A percentile compares a stretch with the other conserved stretches of the same genome.
Conservation (phyloP, 768 basidiomycete species). For the Calvatia gigantea region DNA sequence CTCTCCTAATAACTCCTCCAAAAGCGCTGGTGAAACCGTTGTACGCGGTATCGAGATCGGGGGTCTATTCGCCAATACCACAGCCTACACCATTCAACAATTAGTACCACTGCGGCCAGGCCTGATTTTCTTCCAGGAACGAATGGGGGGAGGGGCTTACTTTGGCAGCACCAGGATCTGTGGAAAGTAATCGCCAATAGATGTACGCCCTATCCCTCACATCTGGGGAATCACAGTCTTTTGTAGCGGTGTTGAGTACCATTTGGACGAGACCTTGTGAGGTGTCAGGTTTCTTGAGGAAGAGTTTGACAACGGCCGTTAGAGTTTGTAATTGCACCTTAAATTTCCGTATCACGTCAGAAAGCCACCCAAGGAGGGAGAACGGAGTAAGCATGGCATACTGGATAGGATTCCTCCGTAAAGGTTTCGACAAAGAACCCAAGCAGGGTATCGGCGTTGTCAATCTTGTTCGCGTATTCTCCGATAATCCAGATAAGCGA, state of each 20-base stretch:
- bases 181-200: constrained; percentile 93
- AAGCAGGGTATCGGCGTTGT: constrained; percentile 92
- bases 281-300: constrained; percentile 90
- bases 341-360: not conserved
- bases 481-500: constrained; percentile 99
- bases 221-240: constrained; percentile 95
- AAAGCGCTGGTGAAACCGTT: constrained; percentile 78
- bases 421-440: constrained; percentile 90
- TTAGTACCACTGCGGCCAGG: too few species aligned
- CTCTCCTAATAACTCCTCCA: constrained; percentile 91
- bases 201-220: constrained; percentile 97
- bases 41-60: constrained; percentile 92
- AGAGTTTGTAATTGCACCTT: constrained; percentile 78
- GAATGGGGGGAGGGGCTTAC: constrained; percentile 34
- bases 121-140: not conserved
- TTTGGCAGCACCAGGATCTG: constrained; percentile 94
- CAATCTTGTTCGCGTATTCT: constrained; percentile 96
- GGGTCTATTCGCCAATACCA: constrained; percentile 88
- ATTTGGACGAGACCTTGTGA: constrained; percentile 90
- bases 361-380: not conserved
- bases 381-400: constrained; percentile 24
- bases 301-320: constrained; percentile 96
- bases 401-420: constrained; percentile 89
- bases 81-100: constrained; percentile 38
- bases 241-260: constrained; percentile 92